Evolutionary conservation across 768 basidiomycete species (phyloP), one percentile per base, ranked within the genome.

Genomic region (Solioccasus polychromus): DNA sequence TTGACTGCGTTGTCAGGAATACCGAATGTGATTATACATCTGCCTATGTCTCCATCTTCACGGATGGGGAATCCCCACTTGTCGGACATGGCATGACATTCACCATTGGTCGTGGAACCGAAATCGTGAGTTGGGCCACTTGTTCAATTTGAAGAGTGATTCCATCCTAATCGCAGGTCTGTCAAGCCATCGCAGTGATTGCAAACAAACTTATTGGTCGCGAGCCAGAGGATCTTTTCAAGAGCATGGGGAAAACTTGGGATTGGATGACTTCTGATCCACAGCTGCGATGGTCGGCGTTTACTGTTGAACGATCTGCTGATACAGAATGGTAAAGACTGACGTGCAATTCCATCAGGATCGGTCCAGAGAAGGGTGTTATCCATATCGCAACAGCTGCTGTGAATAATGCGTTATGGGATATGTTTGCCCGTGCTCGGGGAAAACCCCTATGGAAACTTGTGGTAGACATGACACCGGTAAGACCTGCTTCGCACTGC

Each of bases 21-120:
- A 87, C 88, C 25, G 90, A 91, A 45, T 95, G 92, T 68, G 94
- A 96, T 69, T 96, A 96, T 68, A 93, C 91, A 2, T 89, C 92
- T 2, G 94, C 94, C 5, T 96, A 96, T 63, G 75, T 96, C 35
- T 77, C 82, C 19, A 73, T 97, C 45, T 69, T 78, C 50, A 94
- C 88, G 3, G 58, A 69, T 32, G 74, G 85, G n/a, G 74, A 81
- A 19, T 58, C 70, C 5, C 75, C 81, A 41, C 80, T 94, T 35
- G 76, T 83, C 38, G 91, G 93, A n/a, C 82, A 92, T 55, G 92
- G 91, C 44, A 90, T 92, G 90, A 92, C 92, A 3, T 94, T 94
- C 64, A 93, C 92, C 10, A 93, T 92, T 54, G 92, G 92, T 0
- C 83, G 94, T 32, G 94, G 94, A 23, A 97, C 93, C 59, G 94